A percentile compares a stretch with the other conserved stretches of the same genome.
Evolutionary conservation across 2,329 filamentous ascomycete species (phyloP).

Genomic region (Botryosphaeria dothidea): DNA sequence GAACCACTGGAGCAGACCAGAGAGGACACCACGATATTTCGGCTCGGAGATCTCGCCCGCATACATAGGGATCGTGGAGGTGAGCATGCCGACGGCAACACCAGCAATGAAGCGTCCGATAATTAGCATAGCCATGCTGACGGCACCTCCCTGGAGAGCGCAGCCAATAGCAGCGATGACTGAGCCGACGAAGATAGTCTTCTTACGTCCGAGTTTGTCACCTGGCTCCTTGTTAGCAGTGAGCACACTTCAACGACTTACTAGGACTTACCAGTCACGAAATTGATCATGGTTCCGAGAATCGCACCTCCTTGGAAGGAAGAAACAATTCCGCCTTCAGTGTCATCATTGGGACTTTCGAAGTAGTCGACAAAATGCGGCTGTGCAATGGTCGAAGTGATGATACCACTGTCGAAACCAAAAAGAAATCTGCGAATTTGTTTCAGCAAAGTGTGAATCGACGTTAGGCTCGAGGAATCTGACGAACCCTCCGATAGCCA

Average conservation of each 20-base stretch:
- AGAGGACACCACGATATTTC: constrained; percentile 32
- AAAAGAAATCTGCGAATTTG: constrained; percentile 25
- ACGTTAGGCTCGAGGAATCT: not conserved
- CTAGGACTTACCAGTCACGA: not conserved
- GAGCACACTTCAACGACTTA: too few species aligned
- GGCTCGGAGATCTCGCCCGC: constrained; percentile 35
- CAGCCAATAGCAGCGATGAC: constrained; percentile 35
- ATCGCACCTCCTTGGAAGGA: constrained; percentile 40
- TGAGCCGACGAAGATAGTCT: constrained; percentile 33
- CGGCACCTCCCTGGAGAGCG: constrained; percentile 39
- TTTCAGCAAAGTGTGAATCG: too few species aligned
- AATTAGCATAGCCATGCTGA: constrained; percentile 48
- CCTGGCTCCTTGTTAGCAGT: constrained; percentile 18
- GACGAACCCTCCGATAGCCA: not conserved
- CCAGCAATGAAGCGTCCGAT: constrained; percentile 54
- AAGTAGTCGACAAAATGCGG: constrained; percentile 32
- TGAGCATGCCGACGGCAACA: constrained; percentile 47
- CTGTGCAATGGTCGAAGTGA: constrained; percentile 34
- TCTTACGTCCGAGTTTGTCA: constrained; percentile 25
- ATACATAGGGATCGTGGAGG: constrained; percentile 26
- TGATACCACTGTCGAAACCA: constrained; percentile 37
- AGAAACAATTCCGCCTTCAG: constrained; percentile 37
- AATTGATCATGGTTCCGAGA: constrained; percentile 22
- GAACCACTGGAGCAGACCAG: constrained; percentile 36
- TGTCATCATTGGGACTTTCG: constrained; percentile 27